Evolutionary conservation across 2,329 filamentous ascomycete species (phyloP), one percentile per base, ranked within the genome.

Genomic region (Claviceps digitariae): DNA sequence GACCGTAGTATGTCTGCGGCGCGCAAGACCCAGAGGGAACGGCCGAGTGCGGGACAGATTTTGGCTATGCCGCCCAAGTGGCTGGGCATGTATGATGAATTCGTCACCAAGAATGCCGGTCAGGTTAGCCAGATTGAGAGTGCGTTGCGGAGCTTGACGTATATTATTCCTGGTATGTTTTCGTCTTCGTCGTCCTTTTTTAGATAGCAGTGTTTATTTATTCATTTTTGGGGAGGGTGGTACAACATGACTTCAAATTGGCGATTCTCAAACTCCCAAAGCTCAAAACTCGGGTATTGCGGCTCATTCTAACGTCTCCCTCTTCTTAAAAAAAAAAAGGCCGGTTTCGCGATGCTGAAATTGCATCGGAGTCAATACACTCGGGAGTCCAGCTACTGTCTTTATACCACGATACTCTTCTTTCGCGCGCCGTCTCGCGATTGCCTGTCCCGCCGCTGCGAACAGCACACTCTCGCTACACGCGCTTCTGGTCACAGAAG

Each of bases 61-160:
- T 51, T 56, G 29, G 45, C 48, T 21, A 54, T 52, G 61, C 81
- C 83, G 49, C 76, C 82, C 27, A 76, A 76, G 67, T 87, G 81
- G 81, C 73, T 88, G 52, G 72, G 76, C 58, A 78, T 82, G 71
- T 95, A 95, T 69, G 82, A 83, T 63, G 84, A 93, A 59, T 96
- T 97, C 71, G 91, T 98, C 73, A 86, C 87, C 57, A 93, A 91
- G 72, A 98, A 98, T 68, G 84, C 90, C 56, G 86, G 89, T 64
- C 89, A 94, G 55, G 90, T 98, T 52, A 88, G 89, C 50, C 90
- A 95, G 72, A 91, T 98, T 58, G 93, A 98, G 73, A 94, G 88
- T 57, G 89, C 90, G 15, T 73, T 98, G 64, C 83, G 93, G 41
- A 95, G 90, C 29, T 72, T 98, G 59, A 96, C 91, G 48, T 98